Evolutionary conservation across 2,329 filamentous ascomycete genomes (phyloP).

Genomic region (Pseudogymnoascus sp.): DNA sequence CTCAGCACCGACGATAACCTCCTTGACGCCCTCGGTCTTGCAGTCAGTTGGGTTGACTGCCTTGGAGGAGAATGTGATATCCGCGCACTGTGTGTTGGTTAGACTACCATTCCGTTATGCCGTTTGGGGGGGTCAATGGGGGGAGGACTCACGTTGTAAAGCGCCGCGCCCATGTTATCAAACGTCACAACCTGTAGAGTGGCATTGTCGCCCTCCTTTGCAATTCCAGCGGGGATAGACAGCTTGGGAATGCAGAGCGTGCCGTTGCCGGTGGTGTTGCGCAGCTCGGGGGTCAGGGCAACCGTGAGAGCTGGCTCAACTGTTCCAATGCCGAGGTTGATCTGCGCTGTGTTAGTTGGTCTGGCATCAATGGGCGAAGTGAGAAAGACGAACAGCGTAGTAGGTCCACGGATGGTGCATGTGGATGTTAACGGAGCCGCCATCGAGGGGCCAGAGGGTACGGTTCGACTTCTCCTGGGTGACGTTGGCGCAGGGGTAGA

Average conservation of each 20-base stretch:
- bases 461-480: constrained; percentile 34
- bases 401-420: constrained; percentile 44
- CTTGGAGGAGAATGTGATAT: constrained; percentile 55
- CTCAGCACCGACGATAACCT: constrained; percentile 26
- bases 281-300: constrained; percentile 51
- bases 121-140: no score
- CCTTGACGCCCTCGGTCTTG: constrained; percentile 48
- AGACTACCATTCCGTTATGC: not conserved
- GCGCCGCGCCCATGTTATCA: constrained; percentile 46
- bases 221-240: constrained; percentile 40
- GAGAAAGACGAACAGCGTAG: constrained; percentile 1
- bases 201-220: constrained; percentile 51
- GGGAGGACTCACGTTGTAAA: constrained; percentile 52
- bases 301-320: constrained; percentile 58
- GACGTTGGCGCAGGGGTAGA: constrained; percentile 37
- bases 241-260: constrained; percentile 58
- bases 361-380: not conserved
- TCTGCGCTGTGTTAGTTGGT: constrained; percentile 11
- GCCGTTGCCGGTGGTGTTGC: constrained; percentile 51
- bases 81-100: constrained; percentile 50
- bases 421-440: constrained; percentile 41
- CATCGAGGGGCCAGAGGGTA: constrained; percentile 39
- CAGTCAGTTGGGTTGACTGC: constrained; percentile 44
- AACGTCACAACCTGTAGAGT: constrained; percentile 63
- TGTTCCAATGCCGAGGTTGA: constrained; percentile 44